Evolutionary conservation across 2,329 filamentous ascomycete genomes (phyloP).

Genomic region (Colletotrichum sansevieriae): DNA sequence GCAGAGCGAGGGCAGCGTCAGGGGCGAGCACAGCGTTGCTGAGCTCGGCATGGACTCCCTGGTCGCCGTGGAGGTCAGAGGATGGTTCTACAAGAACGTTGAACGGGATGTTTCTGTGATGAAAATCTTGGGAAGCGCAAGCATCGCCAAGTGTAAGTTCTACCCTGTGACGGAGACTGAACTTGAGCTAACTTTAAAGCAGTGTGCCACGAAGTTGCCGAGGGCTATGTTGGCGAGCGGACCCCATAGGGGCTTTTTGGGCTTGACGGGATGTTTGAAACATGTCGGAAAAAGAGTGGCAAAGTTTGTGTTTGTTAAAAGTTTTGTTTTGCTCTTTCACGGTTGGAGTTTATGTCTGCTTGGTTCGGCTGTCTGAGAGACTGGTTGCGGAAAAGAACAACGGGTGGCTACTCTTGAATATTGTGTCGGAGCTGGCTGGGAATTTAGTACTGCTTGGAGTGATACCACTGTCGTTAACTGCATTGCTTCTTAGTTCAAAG

Average conservation of each 20-base stretch:
- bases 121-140: conserved; percentile 56
- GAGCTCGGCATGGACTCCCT: conserved; percentile 51
- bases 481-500: not conserved
- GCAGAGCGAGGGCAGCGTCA: conserved; percentile 45
- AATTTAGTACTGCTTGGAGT: not conserved
- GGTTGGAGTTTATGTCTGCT: not conserved
- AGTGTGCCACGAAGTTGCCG: conserved; percentile 35
- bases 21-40: conserved; percentile 48
- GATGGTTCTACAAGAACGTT: conserved; percentile 62
- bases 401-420: not conserved
- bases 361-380: conserved; percentile 4
- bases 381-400: too few relatives aligned
- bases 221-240: conserved; percentile 22
- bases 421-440: conserved; percentile 4
- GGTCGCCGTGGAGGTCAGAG: conserved; percentile 53
- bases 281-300: not conserved
- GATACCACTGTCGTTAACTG: conserved; percentile 19
- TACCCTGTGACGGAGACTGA: too few relatives aligned
- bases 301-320: not conserved
- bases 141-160: conserved; percentile 43
- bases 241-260: not conserved
- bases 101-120: conserved; percentile 59
- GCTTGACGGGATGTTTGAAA: not conserved
- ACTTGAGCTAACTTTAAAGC: conserved; percentile 10
- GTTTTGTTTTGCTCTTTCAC: not conserved